These are phyloP conservation scores for Hypoxylon sp. DNA, from an alignment of 2,329 filamentous ascomycete genomes.

Conservation along the genomic window DNA sequence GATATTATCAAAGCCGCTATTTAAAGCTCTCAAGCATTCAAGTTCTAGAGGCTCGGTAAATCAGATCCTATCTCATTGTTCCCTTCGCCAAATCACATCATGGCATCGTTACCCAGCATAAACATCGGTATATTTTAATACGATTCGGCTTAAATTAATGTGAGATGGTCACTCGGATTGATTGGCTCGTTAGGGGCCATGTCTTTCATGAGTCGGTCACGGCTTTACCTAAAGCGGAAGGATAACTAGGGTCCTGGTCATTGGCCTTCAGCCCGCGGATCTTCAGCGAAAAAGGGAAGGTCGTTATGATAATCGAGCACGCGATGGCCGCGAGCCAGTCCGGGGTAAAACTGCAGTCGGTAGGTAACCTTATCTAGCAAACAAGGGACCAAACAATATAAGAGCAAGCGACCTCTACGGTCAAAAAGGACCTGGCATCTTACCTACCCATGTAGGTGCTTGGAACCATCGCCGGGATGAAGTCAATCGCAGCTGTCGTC, in stretches of 20 bases:
- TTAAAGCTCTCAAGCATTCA: background rate
- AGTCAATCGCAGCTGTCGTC: constrained; percentile 42
- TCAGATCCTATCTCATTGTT: background rate
- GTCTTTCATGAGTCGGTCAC: constrained; percentile 4
- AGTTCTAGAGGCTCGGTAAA: background rate
- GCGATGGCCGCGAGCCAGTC: constrained; percentile 25
- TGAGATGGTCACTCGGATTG: background rate
- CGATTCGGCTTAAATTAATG: constrained; percentile 6
- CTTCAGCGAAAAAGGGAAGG: constrained; percentile 38
- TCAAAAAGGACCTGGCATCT: constrained; percentile 2
- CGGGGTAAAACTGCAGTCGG: constrained; percentile 33
- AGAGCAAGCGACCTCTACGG: constrained; percentile 13
- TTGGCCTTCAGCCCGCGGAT: constrained; percentile 12
- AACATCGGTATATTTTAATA: background rate
- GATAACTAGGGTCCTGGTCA: constrained; percentile 22
- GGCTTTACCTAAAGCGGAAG: constrained; percentile 39
- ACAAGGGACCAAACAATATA: constrained; percentile 23
- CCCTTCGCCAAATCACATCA: background rate
- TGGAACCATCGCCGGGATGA: constrained; percentile 49
- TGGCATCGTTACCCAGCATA: constrained; percentile 1
- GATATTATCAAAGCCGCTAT: constrained; percentile 1
- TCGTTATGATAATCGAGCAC: constrained; percentile 36
- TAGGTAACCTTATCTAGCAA: constrained; percentile 28
- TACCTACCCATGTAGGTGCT: constrained; percentile 19
- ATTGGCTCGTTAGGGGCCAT: constrained; percentile 3